Base-by-base conservation (phyloP, 2,329 filamentous ascomycete genomes). In the Arthrobotrys pseudoclavata region DNA sequence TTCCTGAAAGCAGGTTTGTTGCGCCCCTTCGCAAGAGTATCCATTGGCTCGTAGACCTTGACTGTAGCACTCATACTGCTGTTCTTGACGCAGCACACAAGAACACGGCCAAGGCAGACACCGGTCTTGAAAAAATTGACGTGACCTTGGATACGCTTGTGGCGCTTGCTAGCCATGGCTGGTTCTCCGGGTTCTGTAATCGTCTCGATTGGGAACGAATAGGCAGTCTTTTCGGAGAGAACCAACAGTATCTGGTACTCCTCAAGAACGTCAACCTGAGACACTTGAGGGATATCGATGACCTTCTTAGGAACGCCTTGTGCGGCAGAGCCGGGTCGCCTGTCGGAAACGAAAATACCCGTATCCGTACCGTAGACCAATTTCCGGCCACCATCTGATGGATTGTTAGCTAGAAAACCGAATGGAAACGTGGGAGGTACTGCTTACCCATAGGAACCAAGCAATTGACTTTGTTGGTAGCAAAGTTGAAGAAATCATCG, bases 61-160 rank as follows among this genome's bases (percentile, higher is more conserved):
- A 99, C 97, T 1, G 95, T 98, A 13, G 93, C 97, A 64, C 93
- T 97, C 34, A 98, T 86, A 2, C 94, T 92, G 18, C 92, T 95
- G 47, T 93, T 97, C 86, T 97, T 98, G 82, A 98, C 96, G 81
- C 93, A 96, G 85, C 95, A 98, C 31, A 99, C 96, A 67, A 99
- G 87, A 83, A 98, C 96, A 79, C 96, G 89, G 37, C 96, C 94
- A 76, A 97, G 88, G 83, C 96, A 98, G 82, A 97, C 96, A 45
- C 96, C 96, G 18, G 94, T 92, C 85, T 96, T 97, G 89, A 99
- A 99, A 86, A 98, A 99, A 84, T 95, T 97, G 84, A 95, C 96
- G 85, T 97, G 94, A 81, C 92, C 97, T 84, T 94, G 92, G 79
- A 99, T 98, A 87, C 97, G 97, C 86, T 96, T 95, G 7, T 94